Conservation (phyloP, 192 early-diverging fungal species). For the Coemansia sp. region DNA sequence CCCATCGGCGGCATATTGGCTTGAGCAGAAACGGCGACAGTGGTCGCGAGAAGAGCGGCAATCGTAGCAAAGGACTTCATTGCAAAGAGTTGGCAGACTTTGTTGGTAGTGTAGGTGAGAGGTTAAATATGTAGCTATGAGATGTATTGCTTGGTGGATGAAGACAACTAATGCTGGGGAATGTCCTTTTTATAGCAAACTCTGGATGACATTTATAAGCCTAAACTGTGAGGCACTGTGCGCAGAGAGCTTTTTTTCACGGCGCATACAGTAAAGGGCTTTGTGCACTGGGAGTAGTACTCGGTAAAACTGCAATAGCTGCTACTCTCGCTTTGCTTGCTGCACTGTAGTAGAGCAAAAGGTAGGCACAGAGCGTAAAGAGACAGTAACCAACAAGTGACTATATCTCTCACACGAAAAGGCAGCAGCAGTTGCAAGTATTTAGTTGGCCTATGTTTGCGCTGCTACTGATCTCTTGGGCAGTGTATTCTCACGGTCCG, state of each 20-base stretch:
- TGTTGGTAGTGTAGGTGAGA: not conserved
- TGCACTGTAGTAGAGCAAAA: not conserved
- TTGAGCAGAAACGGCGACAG: constrained; percentile 39
- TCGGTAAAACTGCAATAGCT: not conserved
- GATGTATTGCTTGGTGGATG: constrained; percentile 1
- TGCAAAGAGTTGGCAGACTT: not conserved
- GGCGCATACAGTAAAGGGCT: not conserved
- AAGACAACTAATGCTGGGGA: not conserved
- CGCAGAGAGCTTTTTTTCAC: not conserved
- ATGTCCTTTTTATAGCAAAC: not conserved
- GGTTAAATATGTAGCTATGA: too few relatives aligned
- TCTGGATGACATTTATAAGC: not conserved
- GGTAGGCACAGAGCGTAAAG: not conserved
- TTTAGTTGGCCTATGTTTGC: not conserved
- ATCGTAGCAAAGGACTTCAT: constrained; percentile 46
- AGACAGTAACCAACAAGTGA: not conserved
- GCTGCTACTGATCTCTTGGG: not conserved
- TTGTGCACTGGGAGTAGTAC: not conserved
- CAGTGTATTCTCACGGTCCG: not conserved
- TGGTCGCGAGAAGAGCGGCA: constrained; percentile 31
- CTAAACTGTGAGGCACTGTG: not conserved
- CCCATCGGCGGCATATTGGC: constrained; percentile 29
- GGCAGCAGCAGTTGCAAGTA: not conserved
- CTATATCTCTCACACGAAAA: not conserved
- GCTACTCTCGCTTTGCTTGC: not conserved